Percentiles rank a stretch among this genome's conserved stretches.
These are phyloP conservation scores for Theobroma grandiflorum DNA, from an alignment of 441 rosid species.

Conservation along the genomic window DNA sequence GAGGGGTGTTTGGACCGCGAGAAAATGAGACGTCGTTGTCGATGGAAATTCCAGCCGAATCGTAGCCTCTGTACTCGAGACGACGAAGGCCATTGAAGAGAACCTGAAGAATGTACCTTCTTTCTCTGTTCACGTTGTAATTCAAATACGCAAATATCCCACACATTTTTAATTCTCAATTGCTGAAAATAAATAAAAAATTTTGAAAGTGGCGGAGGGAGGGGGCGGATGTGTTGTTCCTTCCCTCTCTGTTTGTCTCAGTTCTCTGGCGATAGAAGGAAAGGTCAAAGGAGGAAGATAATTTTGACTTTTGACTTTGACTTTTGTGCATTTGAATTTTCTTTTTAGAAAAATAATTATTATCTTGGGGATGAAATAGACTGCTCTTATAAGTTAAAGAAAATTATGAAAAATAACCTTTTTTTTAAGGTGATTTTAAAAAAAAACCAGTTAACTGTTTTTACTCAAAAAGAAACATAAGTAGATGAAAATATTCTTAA, in stretches of 20 bases:
- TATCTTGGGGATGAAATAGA: too few species aligned
- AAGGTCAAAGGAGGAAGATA: neutral
- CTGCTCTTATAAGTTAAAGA: too few species aligned
- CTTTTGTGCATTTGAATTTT: too few species aligned
- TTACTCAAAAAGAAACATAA: too few species aligned
- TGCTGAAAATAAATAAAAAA: neutral
- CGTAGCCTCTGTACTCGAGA: constrained; percentile 96
- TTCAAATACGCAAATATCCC: constrained; percentile 96
- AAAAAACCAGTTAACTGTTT: too few species aligned
- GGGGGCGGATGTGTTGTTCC: neutral
- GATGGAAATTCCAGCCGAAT: constrained; percentile 90
- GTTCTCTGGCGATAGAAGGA: neutral
- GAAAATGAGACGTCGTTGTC: constrained; percentile 47
- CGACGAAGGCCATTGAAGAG: constrained; percentile 96
- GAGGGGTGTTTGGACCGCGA: constrained; percentile 28
- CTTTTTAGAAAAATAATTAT: too few species aligned
- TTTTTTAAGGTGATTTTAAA: too few species aligned
- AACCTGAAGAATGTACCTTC: constrained; percentile 80
- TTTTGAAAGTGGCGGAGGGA: too few species aligned
- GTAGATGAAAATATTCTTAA: too few species aligned
- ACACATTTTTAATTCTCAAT: constrained; percentile 55
- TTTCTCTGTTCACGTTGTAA: constrained; percentile 69
- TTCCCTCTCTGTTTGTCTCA: neutral
- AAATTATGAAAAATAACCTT: too few species aligned
- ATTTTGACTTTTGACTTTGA: neutral